phyloP scores from a whole-genome alignment of 2,329 filamentous ascomycete genomes.

The Hysterium pulicare region DNA sequence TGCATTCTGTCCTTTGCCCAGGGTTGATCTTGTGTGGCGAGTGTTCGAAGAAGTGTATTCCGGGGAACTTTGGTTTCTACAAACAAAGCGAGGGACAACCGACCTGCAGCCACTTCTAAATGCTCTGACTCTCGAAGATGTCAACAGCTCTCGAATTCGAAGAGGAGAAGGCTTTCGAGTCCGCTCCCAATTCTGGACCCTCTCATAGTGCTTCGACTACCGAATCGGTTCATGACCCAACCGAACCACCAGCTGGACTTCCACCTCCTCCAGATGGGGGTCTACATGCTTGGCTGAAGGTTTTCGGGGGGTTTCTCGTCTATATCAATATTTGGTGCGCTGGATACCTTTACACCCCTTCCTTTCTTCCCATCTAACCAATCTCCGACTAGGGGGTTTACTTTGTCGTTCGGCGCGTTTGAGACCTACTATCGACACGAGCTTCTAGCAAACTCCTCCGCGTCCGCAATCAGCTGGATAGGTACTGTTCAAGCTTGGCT shows the following conservation, averaged over 20 bases:
- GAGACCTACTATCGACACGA: constrained; percentile 45
- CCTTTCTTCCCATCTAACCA: too few species aligned
- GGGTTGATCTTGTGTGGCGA: too few species aligned
- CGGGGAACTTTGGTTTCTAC: too few species aligned
- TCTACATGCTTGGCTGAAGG: constrained; percentile 38
- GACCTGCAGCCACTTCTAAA: too few species aligned
- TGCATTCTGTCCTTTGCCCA: too few species aligned
- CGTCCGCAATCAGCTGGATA: constrained; percentile 46
- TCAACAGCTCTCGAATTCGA: constrained; percentile 12
- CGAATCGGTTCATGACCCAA: neutral
- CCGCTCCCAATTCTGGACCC: neutral
- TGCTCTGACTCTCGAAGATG: too few species aligned
- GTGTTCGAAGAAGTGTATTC: too few species aligned
- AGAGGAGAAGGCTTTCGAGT: constrained; percentile 13
- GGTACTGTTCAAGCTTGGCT: constrained; percentile 44
- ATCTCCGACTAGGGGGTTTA: constrained; percentile 40
- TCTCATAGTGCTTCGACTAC: neutral
- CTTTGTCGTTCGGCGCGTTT: constrained; percentile 42
- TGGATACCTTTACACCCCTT: neutral
- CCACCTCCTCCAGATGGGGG: constrained; percentile 37
- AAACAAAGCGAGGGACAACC: too few species aligned
- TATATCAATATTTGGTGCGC: constrained; percentile 38
- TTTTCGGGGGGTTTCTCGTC: constrained; percentile 36
- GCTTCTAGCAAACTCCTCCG: constrained; percentile 33
- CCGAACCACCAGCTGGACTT: constrained; percentile 8